Percentiles rank a stretch among this genome's conserved stretches.
Evolutionary conservation across 1,139 yeast genomes (phyloP).

Genomic region (Tardiomyces depauwii): DNA sequence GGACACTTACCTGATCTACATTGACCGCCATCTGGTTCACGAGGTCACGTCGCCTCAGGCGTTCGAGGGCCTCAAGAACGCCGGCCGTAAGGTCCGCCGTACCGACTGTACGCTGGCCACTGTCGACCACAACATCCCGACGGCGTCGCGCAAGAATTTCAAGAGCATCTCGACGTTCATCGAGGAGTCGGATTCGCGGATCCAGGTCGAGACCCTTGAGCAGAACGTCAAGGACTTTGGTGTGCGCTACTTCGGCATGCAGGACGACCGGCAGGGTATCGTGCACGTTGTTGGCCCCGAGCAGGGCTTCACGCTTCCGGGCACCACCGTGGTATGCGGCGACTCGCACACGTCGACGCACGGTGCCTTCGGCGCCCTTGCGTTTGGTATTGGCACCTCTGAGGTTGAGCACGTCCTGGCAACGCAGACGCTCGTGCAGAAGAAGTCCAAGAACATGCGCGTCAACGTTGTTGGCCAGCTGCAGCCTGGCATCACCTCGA

Average conservation of each 20-base stretch:
- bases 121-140: conserved; percentile 96
- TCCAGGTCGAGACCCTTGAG: conserved; percentile 87
- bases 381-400: conserved; percentile 97
- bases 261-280: conserved; percentile 90
- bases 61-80: conserved; percentile 83
- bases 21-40: conserved; percentile 94
- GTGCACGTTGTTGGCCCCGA: conserved; percentile 98
- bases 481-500: conserved; percentile 82
- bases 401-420: conserved; percentile 98
- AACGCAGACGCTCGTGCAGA: conserved; percentile 89
- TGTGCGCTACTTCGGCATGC: conserved; percentile 88
- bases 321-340: conserved; percentile 97
- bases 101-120: conserved; percentile 93
- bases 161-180: conserved; percentile 72
- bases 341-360: conserved; percentile 98
- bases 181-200: conserved; percentile 79
- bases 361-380: conserved; percentile 97
- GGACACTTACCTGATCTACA: conserved; percentile 75
- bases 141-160: conserved; percentile 67
- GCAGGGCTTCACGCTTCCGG: conserved; percentile 96
- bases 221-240: conserved; percentile 84
- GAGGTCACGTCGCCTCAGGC: conserved; percentile 99
- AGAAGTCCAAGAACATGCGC: conserved; percentile 93
- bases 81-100: conserved; percentile 83
- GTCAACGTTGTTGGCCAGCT: conserved; percentile 76